Evolutionary conservation across 169 alveolate species (phyloP), one percentile per base, ranked within the genome.

Genomic region (Cryptosporidium bovis): DNA sequence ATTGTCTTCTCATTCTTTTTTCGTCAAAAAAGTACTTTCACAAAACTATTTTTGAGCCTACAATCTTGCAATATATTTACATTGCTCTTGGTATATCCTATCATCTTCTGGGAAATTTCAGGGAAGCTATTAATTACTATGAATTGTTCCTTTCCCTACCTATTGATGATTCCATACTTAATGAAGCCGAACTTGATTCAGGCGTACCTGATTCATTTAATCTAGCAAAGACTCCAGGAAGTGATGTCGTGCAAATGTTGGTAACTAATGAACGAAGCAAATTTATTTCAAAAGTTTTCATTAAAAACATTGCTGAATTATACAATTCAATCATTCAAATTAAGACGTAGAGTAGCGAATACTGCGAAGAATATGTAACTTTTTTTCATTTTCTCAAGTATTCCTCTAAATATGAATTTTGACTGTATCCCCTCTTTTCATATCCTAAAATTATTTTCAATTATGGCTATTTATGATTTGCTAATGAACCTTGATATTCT

Each of bases 81-180:
- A 56, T 71, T 34, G 29, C 20, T 13, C 56, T 71, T 12, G 84
- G 69, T 8, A 71, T 71, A 7, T 71, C 84, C 12, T 40, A 71
- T 24, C 84, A 71, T 20, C 58, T 71, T 24, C 68, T 71, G 3
- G 84, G 60, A 24, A 71, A 71, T 40, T 18, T 51, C 27, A 71
- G 56, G 40, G 84, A 71, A 40, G 84, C 84, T 2, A 51, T 48
- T 24, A 51, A 71, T 46, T 71, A 71, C 56, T 71, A 71, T 51
- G 69, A 71, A 66, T 66, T 53, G 18, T 71, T 51, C 20, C 67
- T 71, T 18, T 71, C 84, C 24, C 67, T 71, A 15, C 84, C 84
- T 3, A 34, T 31, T 55, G 56, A 71, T 40, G 65, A 67, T n/a
- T 44, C n/a, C 20, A 67, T 67, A 27, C 82, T 67, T 3, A 64